Percentiles rank a stretch among this genome's conserved stretches.
Conservation (phyloP, 176 grass and related monocot genomes). For the Cenchrus fungigraminus region DNA sequence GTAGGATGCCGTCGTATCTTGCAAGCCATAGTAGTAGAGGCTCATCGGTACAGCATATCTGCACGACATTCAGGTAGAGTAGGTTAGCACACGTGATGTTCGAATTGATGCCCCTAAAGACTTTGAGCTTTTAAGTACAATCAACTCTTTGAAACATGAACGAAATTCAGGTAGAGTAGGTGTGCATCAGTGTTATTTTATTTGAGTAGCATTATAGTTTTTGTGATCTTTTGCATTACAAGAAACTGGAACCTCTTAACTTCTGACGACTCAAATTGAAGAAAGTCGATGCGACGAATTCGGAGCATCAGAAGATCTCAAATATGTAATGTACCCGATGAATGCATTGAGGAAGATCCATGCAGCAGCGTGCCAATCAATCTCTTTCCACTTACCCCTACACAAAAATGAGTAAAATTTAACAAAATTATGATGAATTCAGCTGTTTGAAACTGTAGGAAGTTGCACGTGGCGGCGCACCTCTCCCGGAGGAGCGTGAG, state of each 20-base stretch:
- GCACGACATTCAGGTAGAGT: not conserved
- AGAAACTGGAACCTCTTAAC: not conserved
- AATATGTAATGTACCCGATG: slow-evolving; percentile 40
- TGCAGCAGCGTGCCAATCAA: slow-evolving; percentile 40
- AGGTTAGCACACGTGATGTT: not conserved
- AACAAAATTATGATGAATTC: not conserved
- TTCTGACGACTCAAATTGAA: not conserved
- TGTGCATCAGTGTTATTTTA: not conserved
- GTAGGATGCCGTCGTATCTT: slow-evolving; percentile 57
- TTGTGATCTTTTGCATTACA: not conserved
- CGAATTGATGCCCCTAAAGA: not conserved
- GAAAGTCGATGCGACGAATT: not conserved
- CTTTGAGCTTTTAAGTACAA: not conserved
- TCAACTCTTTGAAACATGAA: not conserved
- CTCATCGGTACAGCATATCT: slow-evolving; percentile 61
- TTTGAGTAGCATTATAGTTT: not conserved
- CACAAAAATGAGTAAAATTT: not conserved
- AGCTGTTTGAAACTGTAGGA: not conserved
- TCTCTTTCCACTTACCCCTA: slow-evolving; percentile 53
- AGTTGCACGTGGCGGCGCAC: not conserved
- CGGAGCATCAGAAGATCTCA: not conserved
- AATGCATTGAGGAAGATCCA: slow-evolving; percentile 73
- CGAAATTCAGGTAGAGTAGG: not conserved
- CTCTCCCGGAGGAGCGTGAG: slow-evolving; percentile 46
- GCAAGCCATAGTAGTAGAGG: slow-evolving; percentile 59